A percentile compares a stretch with the other conserved stretches of the same genome.
phyloP scores from a whole-genome alignment of 129 eudicot genomes.

The Lactuca saligna region DNA sequence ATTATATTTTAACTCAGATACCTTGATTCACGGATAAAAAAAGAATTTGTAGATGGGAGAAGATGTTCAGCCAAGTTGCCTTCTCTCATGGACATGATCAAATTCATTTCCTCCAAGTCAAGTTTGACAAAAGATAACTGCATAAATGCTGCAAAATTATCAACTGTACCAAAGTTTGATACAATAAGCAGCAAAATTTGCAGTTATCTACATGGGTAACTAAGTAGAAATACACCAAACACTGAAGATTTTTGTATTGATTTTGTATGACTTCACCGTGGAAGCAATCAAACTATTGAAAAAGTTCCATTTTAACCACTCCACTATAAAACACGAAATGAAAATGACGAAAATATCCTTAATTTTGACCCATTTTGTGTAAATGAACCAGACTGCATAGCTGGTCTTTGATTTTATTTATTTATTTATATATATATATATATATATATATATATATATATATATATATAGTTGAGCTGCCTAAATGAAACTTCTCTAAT shows the following conservation, averaged over 20 bases:
- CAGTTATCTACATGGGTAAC: constrained; percentile 19
- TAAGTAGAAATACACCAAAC: constrained; percentile 12
- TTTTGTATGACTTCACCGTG: not conserved
- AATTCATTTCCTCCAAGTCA: constrained; percentile 91
- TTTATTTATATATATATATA: too few species aligned
- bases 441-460: too few species aligned
- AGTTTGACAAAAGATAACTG: constrained; percentile 79
- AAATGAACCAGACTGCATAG: not conserved
- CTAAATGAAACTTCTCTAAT: not conserved
- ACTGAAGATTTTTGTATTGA: not conserved
- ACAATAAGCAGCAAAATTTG: constrained; percentile 2
- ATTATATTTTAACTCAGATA: constrained; percentile 26
- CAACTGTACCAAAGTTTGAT: constrained; percentile 6
- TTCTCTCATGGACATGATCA: constrained; percentile 81
- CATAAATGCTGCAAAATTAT: constrained; percentile 22
- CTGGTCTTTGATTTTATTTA: too few species aligned
- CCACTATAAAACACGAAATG: not conserved
- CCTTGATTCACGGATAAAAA: constrained; percentile 77
- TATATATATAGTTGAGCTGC: too few species aligned
- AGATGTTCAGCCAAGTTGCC: constrained; percentile 83
- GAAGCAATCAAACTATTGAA: not conserved
- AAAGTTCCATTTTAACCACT: too few species aligned
- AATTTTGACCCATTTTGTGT: not conserved
- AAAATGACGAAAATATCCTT: not conserved
- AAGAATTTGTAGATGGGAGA: constrained; percentile 72